Percentiles rank a stretch among this genome's conserved stretches.
phyloP scores from a whole-genome alignment of 805 yeast genomes.

The Blastobotrys parvus region DNA sequence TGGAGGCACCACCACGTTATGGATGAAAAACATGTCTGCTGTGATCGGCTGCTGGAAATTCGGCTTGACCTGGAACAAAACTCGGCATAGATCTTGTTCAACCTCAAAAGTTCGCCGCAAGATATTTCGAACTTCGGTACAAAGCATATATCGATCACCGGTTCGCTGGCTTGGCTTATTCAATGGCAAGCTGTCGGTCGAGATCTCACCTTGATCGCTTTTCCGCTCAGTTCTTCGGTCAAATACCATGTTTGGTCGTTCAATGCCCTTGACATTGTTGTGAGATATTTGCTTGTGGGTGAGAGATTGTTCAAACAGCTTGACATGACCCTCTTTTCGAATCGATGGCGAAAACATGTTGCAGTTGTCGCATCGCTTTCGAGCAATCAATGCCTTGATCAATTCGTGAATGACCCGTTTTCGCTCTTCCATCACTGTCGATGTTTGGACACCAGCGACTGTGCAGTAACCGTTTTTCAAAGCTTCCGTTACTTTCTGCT shows the following conservation, averaged over 20 bases:
- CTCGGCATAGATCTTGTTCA: constrained; percentile 62
- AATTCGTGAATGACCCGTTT: constrained; percentile 60
- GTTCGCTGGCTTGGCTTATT: constrained; percentile 46
- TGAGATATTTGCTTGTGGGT: constrained; percentile 66
- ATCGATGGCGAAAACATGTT: constrained; percentile 89
- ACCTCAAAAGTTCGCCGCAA: constrained; percentile 64
- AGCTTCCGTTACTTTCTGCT: constrained; percentile 61
- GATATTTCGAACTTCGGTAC: constrained; percentile 79
- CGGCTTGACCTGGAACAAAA: constrained; percentile 79
- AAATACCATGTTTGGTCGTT: constrained; percentile 63
- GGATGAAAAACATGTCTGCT: constrained; percentile 86
- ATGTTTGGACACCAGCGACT: constrained; percentile 63
- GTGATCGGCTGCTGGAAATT: constrained; percentile 34
- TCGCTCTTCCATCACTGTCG: constrained; percentile 82
- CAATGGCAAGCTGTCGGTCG: constrained; percentile 29
- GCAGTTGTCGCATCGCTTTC: constrained; percentile 93
- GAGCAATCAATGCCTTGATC: constrained; percentile 59
- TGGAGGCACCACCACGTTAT: constrained; percentile 87
- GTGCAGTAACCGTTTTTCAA: constrained; percentile 67
- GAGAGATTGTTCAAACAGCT: constrained; percentile 82
- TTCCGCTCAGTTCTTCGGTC: constrained; percentile 21
- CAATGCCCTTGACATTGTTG: constrained; percentile 74
- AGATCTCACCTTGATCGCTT: constrained; percentile 27
- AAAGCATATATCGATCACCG: constrained; percentile 78
- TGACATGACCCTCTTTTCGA: constrained; percentile 90